Base-by-base conservation (phyloP, 768 basidiomycete species). In the Agrocybe praecox region DNA sequence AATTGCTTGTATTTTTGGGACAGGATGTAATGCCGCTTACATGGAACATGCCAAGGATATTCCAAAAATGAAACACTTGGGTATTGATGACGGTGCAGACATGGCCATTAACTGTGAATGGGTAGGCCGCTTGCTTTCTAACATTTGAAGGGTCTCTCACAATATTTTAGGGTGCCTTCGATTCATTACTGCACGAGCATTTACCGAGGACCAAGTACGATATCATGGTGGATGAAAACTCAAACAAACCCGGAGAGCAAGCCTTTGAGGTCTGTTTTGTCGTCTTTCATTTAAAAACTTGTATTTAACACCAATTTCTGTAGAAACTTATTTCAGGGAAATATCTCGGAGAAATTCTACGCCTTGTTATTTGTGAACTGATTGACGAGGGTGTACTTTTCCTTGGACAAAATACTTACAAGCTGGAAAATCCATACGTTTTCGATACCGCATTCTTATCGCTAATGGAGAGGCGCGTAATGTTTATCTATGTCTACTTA, bases 21-120 rank as follows among this genome's bases (percentile, higher is more conserved):
- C 97, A 7, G 97, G 97, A 0, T 98, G 96, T 70, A 98, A 98
- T 69, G 96, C 96, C 0, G 96, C 96, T 6, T 98, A 98, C 68
- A 96, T 97, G 93, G 96, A 99, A 69, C 85, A 87, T 55, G 84
- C 94, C 15, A 81, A 78, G 42, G 85, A 89, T 64, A 95, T 98
- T 48, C 84, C 90, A 40, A 99, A 99, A 80, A 85, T 98, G 60
- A 79, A 82, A 47, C 62, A 85, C 51, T 72, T 95, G n/a, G 88
- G 87, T 1, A 79, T 96, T 60, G 84, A 87, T 34, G 76, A 72
- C 2, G 72, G 77, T 14, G 81, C 77, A 23, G 80, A 89, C 52
- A 97, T 99, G 84, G 96, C 88, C 6, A 98, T 99, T 69, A 98
- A 98, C 71, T 96, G 96, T 74, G 93, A 96, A 85, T 95, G 92